Evolutionary conservation across 2,329 filamentous ascomycete genomes (phyloP).

Genomic region (Neopestalotiopsis clavispora): DNA sequence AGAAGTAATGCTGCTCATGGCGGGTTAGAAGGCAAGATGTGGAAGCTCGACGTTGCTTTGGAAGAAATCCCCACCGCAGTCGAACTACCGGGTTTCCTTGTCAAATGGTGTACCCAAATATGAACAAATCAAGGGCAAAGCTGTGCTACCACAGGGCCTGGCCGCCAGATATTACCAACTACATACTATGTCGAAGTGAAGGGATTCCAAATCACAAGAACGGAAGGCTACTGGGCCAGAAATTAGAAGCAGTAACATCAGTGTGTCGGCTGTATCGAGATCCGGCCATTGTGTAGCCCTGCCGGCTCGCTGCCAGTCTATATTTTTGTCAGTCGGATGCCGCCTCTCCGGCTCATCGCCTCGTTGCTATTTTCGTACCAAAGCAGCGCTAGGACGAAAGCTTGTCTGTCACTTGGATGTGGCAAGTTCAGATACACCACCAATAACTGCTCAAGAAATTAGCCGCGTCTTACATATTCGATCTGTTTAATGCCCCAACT

Average conservation of each 20-base stretch:
- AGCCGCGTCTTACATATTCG: too few species aligned
- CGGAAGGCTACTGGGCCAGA: too few species aligned
- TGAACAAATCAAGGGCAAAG: conserved; percentile 32
- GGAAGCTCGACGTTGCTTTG: conserved; percentile 75
- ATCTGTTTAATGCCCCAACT: too few species aligned
- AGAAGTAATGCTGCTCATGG: conserved; percentile 51
- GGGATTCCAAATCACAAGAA: too few species aligned
- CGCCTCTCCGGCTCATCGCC: neutral
- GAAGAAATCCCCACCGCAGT: conserved; percentile 76
- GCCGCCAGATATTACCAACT: too few species aligned
- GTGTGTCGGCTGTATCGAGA: too few species aligned
- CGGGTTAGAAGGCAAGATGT: conserved; percentile 70
- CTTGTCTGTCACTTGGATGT: neutral
- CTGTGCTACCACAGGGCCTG: neutral
- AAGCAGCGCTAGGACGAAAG: neutral
- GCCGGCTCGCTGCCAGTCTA: too few species aligned
- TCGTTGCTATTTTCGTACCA: neutral
- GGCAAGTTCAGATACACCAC: neutral
- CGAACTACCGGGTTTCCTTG: conserved; percentile 62
- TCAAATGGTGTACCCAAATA: conserved; percentile 80
- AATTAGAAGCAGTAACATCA: too few species aligned
- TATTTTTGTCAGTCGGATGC: too few species aligned
- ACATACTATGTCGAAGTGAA: too few species aligned
- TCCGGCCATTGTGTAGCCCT: too few species aligned
- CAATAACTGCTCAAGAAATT: too few species aligned